Conservation (phyloP, 2,329 filamentous ascomycete genomes). For the Fusarium pilosicola region DNA sequence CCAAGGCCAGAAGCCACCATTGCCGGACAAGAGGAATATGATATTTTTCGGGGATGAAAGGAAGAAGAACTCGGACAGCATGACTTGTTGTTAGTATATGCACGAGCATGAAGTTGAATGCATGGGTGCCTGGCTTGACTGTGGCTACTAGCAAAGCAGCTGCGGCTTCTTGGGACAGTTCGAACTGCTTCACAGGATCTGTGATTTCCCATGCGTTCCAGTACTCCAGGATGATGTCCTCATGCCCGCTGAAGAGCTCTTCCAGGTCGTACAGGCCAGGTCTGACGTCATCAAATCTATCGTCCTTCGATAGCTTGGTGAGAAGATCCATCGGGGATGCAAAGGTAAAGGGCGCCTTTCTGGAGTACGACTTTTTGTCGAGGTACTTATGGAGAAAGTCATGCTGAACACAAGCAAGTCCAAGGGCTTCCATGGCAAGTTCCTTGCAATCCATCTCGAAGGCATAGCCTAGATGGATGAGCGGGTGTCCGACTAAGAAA, state of each 20-base stretch:
- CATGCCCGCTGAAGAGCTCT: constrained; percentile 73
- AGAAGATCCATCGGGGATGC: constrained; percentile 77
- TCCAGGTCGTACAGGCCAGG: constrained; percentile 72
- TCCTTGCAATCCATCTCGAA: constrained; percentile 88
- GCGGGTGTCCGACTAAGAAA: constrained; percentile 78
- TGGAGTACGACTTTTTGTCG: constrained; percentile 78
- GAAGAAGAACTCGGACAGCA: constrained; percentile 86
- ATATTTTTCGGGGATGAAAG: constrained; percentile 76
- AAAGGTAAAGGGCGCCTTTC: constrained; percentile 67
- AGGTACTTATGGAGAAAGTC: constrained; percentile 71
- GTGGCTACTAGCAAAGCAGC: constrained; percentile 71
- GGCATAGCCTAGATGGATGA: constrained; percentile 96
- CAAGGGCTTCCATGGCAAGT: constrained; percentile 87
- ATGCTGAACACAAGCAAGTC: constrained; percentile 69
- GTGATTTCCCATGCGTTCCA: constrained; percentile 88
- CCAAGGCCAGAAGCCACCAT: constrained; percentile 88
- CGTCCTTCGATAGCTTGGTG: constrained; percentile 73
- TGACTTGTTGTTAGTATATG: constrained; percentile 88
- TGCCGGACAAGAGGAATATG: constrained; percentile 80
- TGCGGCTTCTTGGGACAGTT: constrained; percentile 72
- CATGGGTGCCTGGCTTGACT: constrained; percentile 64
- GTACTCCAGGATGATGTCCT: constrained; percentile 80
- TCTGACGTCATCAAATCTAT: constrained; percentile 70
- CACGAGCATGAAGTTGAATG: constrained; percentile 85
- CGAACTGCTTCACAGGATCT: constrained; percentile 78